These are phyloP conservation scores for Chamaenerion angustifolium DNA, from an alignment of 345 rosid genomes.

Conservation along the genomic window DNA sequence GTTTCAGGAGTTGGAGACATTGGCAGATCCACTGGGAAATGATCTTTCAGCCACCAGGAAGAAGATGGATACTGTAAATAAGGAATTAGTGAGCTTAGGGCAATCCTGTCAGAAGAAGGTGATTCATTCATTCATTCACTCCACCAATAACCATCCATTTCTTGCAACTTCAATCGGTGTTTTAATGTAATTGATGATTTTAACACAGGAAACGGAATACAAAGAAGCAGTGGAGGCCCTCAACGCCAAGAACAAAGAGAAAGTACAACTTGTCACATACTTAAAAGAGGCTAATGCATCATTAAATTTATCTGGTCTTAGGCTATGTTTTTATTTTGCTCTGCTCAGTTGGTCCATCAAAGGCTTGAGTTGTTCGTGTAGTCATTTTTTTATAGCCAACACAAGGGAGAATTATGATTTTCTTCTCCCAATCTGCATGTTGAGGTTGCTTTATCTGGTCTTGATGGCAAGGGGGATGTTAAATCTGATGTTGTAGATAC, in stretches of 20 bases:
- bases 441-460: conserved; percentile 75
- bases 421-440: conserved; percentile 35
- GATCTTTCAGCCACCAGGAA: conserved; percentile 25
- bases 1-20: conserved; percentile 54
- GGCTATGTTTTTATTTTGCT: too few species aligned
- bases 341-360: too few species aligned
- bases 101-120: conserved; percentile 34
- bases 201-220: conserved; percentile 57
- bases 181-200: too few species aligned
- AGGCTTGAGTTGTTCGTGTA: too few species aligned
- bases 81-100: conserved; percentile 29
- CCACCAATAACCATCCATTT: not conserved
- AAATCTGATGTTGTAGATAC: conserved; percentile 45
- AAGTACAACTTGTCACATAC: conserved; percentile 24
- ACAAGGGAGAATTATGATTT: too few species aligned
- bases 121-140: not conserved
- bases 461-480: conserved; percentile 55
- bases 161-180: not conserved
- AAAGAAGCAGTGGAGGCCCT: conserved; percentile 46
- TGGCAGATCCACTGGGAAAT: conserved; percentile 35
- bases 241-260: conserved; percentile 64
- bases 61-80: conserved; percentile 27
- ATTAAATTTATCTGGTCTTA: too few species aligned
- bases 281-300: conserved; percentile 55
- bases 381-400: too few species aligned